Evolutionary conservation across 306 rosid genomes (phyloP), one percentile per base, ranked within the genome.

Genomic region (Pyrus betulifolia): DNA sequence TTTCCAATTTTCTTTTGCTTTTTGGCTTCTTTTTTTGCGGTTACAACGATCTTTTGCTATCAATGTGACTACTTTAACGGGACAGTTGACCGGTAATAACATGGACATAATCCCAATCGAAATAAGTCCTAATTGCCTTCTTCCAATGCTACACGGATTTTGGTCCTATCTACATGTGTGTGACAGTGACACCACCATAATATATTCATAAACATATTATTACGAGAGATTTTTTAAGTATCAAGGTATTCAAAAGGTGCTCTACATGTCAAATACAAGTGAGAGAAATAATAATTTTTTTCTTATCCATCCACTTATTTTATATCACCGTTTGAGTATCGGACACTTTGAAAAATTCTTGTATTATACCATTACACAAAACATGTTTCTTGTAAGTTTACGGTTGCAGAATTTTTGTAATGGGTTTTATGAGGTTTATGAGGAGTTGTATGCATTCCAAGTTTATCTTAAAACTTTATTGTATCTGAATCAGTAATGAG

Each of bases 11-110:
- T 62, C 33, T 22, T 8, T 64, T 23, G 9, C 22, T 17, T 23
- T 28, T 11, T 8, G 0, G 4, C 1, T 10, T 12, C 42, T 52
- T 31, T 30, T 76, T 83, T 88, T 25, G 25, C 90, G 25, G 90
- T 90, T 87, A 51, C 88, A 88, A 87, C 87, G 60, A 84, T 82
- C 79, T 85, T 82, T 85, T 79, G 85, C 83, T 67, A 63, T 72
- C 33, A 73, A 81, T 68, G 71, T 80, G 80, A 82, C 96, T 79
- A 74, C 78, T 87, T 88, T 87, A 84, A 82, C 87, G 91, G 96
- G 84, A 67, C 80, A 73, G 88, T 86, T 89, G 90, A 88, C 96
- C 89, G 78, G 82, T 78, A 75, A 77, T 66, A 76, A 72, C 52
- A 21, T 46, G 80, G 75, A 80, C 86, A 59, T 66, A 61, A 15